Percentiles rank a stretch among this genome's conserved stretches.
phyloP scores from a whole-genome alignment of 2,329 filamentous ascomycete genomes.

The Nemania bipapillata region DNA sequence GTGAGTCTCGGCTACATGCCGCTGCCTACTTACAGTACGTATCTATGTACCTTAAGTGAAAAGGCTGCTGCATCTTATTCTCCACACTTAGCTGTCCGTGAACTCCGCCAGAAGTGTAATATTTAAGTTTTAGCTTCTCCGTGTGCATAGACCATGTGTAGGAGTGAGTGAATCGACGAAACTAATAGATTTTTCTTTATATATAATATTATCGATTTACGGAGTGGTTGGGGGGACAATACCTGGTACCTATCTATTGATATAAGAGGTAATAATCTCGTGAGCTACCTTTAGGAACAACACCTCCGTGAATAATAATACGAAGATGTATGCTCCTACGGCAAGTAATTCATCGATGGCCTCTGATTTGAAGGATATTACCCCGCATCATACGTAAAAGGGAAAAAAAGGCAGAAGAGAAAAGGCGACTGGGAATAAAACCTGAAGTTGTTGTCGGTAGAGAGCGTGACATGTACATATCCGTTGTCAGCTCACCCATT shows the following conservation, averaged over 20 bases:
- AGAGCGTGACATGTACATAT: background rate
- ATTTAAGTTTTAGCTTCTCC: no score
- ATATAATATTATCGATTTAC: no score
- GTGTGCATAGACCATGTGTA: no score
- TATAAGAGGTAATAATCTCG: no score
- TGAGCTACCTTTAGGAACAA: background rate
- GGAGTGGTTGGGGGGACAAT: no score
- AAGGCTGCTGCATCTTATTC: conserved; percentile 4
- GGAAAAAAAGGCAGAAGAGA: background rate
- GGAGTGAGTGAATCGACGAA: no score
- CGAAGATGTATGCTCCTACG: background rate
- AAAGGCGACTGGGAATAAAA: background rate
- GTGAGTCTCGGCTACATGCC: conserved; percentile 6
- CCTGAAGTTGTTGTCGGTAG: background rate
- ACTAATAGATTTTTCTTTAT: no score
- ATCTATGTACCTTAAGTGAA: background rate
- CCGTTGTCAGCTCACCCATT: background rate
- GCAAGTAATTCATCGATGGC: background rate
- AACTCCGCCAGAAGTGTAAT: no score
- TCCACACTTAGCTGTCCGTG: background rate
- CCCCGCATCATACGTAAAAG: background rate
- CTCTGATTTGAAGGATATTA: background rate
- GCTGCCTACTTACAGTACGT: background rate
- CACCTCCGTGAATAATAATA: background rate
- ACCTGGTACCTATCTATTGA: no score